Evolutionary conservation across 2,329 filamentous ascomycete species (phyloP), one percentile per base, ranked within the genome.

Genomic region (Lachnellula willkommii): DNA sequence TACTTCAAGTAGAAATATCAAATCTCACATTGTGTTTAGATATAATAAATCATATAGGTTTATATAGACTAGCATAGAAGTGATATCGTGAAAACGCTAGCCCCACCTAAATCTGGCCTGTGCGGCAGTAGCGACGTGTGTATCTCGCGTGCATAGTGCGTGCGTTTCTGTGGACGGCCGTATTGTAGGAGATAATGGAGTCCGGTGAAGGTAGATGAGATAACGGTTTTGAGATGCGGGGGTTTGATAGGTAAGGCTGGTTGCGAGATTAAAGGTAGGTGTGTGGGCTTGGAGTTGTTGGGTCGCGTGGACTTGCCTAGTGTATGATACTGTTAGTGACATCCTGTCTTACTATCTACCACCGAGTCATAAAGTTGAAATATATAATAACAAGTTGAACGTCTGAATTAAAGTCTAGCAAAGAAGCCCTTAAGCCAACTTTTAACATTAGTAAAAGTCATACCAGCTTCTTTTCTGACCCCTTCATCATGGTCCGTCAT

Each of bases 401-500:
- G 11, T 45, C n/a, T 24, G 42, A 45, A 45, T 3, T 28, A 2
- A 8, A 9, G 26, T 28, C 7, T 28, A 7, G 6, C 7, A 28
- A 8, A 28, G 26, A 28, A 28, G 26, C 9, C 6, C 8, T 28
- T 9, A 8, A 9, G 26, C 3, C 26, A 28, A 8, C 7, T 28
- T 26, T 28, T 7, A 17, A 17, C 9, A 20, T 45, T 17, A 17
- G 22, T 17, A 45, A n/a, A 45, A 22, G n/a, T 45, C n/a, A 45
- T 17, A 12, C 22, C 17, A 22, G n/a, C n/a, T 12, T n/a, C 4
- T 20, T 5, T 12, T n/a, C 4, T 20, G 9, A 9, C 4, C 5
- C 17, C 6, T 15, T 42, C 49, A 54, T 24, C 47, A 64, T 64
- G 63, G 59, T 57, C 22, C 59, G 63, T 37, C 58, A 63, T 50